Percentiles rank a stretch among this genome's conserved stretches.
phyloP scores from a whole-genome alignment of 2,329 filamentous ascomycete species.

The Drechslerella dactyloides region DNA sequence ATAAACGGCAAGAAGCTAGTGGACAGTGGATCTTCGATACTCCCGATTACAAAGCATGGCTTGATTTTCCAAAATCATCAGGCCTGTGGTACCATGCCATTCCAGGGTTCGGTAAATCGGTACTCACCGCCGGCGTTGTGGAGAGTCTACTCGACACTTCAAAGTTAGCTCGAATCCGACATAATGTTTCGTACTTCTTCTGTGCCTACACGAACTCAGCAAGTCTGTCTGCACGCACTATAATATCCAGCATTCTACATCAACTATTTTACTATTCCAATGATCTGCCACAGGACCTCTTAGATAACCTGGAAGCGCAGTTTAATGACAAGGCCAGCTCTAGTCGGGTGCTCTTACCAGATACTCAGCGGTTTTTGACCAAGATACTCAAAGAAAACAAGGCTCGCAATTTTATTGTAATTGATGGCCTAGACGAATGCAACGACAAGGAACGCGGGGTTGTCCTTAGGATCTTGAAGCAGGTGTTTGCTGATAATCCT shows the following conservation, averaged over 20 bases:
- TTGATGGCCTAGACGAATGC: constrained; percentile 58
- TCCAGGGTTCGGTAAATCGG: constrained; percentile 41
- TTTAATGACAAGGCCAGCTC: constrained; percentile 40
- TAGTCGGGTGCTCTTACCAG: constrained; percentile 2
- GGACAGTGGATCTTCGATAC: constrained; percentile 55
- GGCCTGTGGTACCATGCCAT: constrained; percentile 55
- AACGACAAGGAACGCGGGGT: constrained; percentile 52
- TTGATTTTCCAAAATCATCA: constrained; percentile 9
- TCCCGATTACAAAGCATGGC: constrained; percentile 54
- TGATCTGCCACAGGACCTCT: constrained; percentile 6
- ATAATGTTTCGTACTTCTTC: constrained; percentile 54
- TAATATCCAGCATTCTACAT: constrained; percentile 53
- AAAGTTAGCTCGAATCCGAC: neutral
- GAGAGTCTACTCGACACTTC: constrained; percentile 22
- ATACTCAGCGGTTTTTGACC: constrained; percentile 25
- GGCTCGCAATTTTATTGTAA: constrained; percentile 54
- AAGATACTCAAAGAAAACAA: constrained; percentile 11
- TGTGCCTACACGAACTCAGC: constrained; percentile 51
- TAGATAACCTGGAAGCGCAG: constrained; percentile 14
- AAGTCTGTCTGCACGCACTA: constrained; percentile 51
- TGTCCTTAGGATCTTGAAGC: constrained; percentile 42
- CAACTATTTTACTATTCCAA: constrained; percentile 50
- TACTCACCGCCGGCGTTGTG: constrained; percentile 31
- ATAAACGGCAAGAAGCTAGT: constrained; percentile 55
- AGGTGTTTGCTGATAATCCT: constrained; percentile 4